These are phyloP conservation scores for Mycena sp. DNA, from an alignment of 1,284 basidiomycete species.

Conservation along the genomic window DNA sequence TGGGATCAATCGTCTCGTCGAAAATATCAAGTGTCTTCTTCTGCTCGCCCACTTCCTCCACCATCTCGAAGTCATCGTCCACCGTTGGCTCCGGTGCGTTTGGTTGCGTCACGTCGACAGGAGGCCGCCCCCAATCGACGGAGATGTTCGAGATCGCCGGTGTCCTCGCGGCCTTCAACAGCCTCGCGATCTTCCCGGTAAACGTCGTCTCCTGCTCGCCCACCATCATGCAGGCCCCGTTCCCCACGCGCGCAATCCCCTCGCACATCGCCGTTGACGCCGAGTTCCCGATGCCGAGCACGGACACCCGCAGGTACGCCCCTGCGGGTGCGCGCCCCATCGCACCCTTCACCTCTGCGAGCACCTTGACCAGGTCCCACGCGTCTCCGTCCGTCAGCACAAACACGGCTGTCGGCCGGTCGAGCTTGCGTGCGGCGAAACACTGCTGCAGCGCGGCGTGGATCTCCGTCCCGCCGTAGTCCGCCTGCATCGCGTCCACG, in stretches of 20 bases:
- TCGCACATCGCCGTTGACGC: constrained; percentile 62
- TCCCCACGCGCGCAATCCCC: constrained; percentile 58
- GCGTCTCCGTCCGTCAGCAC: not conserved
- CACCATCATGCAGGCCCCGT: constrained; percentile 55
- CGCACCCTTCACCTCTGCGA: constrained; percentile 19
- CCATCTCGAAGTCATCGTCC: constrained; percentile 26
- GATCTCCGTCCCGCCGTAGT: constrained; percentile 25
- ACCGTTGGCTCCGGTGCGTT: not conserved
- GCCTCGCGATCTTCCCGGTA: constrained; percentile 54
- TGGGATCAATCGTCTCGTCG: constrained; percentile 13
- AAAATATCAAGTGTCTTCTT: constrained; percentile 24
- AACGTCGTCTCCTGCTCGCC: constrained; percentile 55
- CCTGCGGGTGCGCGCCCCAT: constrained; percentile 31
- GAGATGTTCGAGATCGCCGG: constrained; percentile 52
- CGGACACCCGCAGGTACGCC: constrained; percentile 57
- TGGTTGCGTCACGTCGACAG: constrained; percentile 35
- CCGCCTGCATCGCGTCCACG: constrained; percentile 17
- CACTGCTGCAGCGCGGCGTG: not conserved
- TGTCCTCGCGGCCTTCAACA: constrained; percentile 58
- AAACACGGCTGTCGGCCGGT: not conserved
- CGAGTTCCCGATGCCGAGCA: constrained; percentile 59
- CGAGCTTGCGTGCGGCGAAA: not conserved
- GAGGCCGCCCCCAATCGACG: constrained; percentile 59
- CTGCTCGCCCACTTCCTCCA: constrained; percentile 6
- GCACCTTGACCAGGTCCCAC: too few species aligned